Evolutionary conservation across 495 filamentous ascomycete species (phyloP).

Genomic region (Pyrenula aspistea): DNA sequence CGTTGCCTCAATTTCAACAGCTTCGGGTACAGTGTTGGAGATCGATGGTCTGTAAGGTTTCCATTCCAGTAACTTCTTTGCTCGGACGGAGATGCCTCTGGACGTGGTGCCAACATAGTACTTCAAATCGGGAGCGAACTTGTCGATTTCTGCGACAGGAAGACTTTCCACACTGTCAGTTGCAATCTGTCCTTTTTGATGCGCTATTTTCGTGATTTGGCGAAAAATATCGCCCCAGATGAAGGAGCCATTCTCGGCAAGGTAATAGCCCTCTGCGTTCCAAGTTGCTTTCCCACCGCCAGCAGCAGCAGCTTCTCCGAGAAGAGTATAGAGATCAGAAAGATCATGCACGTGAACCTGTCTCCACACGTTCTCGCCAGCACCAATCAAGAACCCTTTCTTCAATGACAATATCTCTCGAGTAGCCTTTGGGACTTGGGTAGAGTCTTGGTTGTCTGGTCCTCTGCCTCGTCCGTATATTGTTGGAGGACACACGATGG

Average conservation of each 20-base stretch:
- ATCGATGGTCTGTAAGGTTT: slow-evolving; percentile 34
- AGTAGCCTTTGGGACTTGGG: slow-evolving; percentile 52
- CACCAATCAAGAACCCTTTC: slow-evolving; percentile 49
- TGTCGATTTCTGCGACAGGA: slow-evolving; percentile 5
- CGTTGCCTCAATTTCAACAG: slow-evolving; percentile 37
- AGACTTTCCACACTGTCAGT: slow-evolving; percentile 33
- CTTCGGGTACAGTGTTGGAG: slow-evolving; percentile 35
- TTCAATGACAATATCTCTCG: slow-evolving; percentile 44
- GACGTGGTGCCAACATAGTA: slow-evolving; percentile 43
- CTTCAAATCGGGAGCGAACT: slow-evolving; percentile 1
- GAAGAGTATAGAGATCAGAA: slow-evolving; percentile 46
- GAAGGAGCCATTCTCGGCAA: slow-evolving; percentile 58
- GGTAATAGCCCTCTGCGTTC: slow-evolving; percentile 63
- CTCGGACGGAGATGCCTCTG: slow-evolving; percentile 40
- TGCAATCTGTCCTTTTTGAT: slow-evolving; percentile 51
- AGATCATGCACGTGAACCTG: slow-evolving; percentile 66
- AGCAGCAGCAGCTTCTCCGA: slow-evolving; percentile 52
- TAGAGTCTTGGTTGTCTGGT: slow-evolving; percentile 51
- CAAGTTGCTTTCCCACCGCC: slow-evolving; percentile 56
- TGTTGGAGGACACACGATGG: slow-evolving; percentile 65
- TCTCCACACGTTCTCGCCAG: slow-evolving; percentile 59
- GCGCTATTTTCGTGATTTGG: slow-evolving; percentile 45
- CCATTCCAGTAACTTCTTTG: slow-evolving; percentile 51
- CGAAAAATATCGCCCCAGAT: slow-evolving; percentile 58
- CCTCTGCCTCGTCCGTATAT: slow-evolving; percentile 72